Evolutionary conservation across 1,284 basidiomycete genomes (phyloP).

Genomic region (Laetiporus sulphureus): DNA sequence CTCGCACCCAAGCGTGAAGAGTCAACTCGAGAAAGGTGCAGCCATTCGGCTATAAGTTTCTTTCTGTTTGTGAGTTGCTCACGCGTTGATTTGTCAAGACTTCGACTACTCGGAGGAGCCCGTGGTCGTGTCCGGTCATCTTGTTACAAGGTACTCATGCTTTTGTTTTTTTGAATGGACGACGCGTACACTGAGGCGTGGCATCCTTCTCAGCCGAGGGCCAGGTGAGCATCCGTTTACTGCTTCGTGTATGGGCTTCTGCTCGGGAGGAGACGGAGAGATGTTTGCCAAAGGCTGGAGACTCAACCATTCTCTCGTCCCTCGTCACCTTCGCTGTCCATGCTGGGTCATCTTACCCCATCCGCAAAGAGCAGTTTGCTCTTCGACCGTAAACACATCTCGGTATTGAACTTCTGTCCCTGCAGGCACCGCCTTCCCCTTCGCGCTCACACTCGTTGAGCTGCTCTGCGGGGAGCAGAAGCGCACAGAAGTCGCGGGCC

Average conservation of each 20-base stretch:
- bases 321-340: no score
- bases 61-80: neutral
- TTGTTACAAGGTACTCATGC: constrained; percentile 79
- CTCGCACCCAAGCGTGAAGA: constrained; percentile 74
- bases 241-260: no score
- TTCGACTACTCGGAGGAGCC: constrained; percentile 76
- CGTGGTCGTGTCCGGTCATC: constrained; percentile 69
- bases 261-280: no score
- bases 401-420: no score
- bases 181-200: no score
- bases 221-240: constrained; percentile 69
- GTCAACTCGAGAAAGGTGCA: constrained; percentile 52
- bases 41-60: neutral
- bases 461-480: constrained; percentile 51
- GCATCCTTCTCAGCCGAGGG: constrained; percentile 61
- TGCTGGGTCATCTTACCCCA: no score
- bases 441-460: constrained; percentile 20
- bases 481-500: constrained; percentile 57
- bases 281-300: no score
- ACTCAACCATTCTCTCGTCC: no score
- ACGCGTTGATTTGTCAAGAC: constrained; percentile 31
- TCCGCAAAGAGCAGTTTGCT: no score
- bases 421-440: constrained; percentile 51
- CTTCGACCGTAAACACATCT: no score
- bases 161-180: no score